Evolutionary conservation across 306 rosid genomes (phyloP).

Genomic region (Inga oerstediana): DNA sequence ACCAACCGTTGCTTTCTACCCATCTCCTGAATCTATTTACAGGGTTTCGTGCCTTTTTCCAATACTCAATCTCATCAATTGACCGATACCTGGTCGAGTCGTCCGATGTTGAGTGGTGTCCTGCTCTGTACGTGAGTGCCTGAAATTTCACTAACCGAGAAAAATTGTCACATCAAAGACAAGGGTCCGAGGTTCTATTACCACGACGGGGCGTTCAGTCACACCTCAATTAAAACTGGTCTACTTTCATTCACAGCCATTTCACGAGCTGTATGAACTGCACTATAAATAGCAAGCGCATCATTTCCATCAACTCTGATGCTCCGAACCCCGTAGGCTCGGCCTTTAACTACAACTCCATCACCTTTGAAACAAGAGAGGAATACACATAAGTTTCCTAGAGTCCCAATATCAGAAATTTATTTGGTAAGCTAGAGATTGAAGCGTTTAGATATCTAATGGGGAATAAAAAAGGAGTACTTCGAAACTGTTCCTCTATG

Average conservation of each 20-base stretch:
- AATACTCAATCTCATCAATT: conserved; percentile 60
- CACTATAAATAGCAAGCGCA: conserved; percentile 68
- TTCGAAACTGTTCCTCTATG: conserved; percentile 59
- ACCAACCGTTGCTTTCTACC: conserved; percentile 64
- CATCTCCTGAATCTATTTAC: conserved; percentile 67
- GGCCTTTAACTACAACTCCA: conserved; percentile 73
- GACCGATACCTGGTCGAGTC: conserved; percentile 74
- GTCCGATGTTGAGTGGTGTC: conserved; percentile 84
- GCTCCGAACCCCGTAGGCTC: conserved; percentile 68
- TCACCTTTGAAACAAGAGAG: conserved; percentile 55
- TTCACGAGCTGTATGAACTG: conserved; percentile 62
- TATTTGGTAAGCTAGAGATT: neutral
- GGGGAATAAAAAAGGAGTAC: conserved; percentile 21
- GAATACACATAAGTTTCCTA: neutral
- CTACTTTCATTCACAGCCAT: conserved; percentile 57
- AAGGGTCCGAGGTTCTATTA: neutral
- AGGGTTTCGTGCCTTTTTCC: conserved; percentile 65
- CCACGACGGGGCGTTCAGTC: neutral
- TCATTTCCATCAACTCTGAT: conserved; percentile 79
- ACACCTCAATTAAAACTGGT: conserved; percentile 71
- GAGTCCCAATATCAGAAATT: no score
- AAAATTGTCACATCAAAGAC: neutral
- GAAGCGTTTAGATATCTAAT: neutral
- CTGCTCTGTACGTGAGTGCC: conserved; percentile 79
- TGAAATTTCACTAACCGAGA: conserved; percentile 27